Evolutionary conservation across 73 alveolate genomes (phyloP), one percentile per base, ranked within the genome.

Genomic region (Paraurostyla sp.): DNA sequence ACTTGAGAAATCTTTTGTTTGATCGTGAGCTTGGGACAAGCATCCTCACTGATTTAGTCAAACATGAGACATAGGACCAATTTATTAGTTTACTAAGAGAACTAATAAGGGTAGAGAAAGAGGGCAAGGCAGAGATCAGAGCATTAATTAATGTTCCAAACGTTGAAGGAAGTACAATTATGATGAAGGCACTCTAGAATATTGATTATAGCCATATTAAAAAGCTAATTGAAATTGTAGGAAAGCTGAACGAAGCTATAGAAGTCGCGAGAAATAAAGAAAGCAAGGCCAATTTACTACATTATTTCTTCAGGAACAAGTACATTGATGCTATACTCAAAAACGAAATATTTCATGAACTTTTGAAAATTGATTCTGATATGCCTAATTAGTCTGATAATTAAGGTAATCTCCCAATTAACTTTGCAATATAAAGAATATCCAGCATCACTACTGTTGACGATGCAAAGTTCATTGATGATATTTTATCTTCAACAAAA

Each of bases 11-110:
- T 50, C 7, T 73, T 33, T 9, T 73, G 6, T 73, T 73, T 33
- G 87, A 73, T 48, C 41, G 87, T 43, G 87, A 73, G 27, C 43
- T 73, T n/a, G 87, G 87, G 1, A 73, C 87, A 45, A 73, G 46
- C 32, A 73, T 73, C 6, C 51, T 73, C 23, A 73, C 73, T 25
- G 87, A 73, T 0, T 27, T 73, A 23, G 87, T 38, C 6, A 73
- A 36, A 27, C 7, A 73, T 38, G 11, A 9, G n/a, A 27, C 57
- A 45, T 45, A 45, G 27, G 69, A 65, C 16, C 25, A 45, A 20
- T 73, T 73, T 36, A 1, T 48, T 48, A 7, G 46, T 30, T 6
- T 73, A 1, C 58, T 69, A 35, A 43, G n/a, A n/a, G n/a, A n/a
- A n/a, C n/a, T n/a, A n/a, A n/a, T n/a, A n/a, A n/a, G n/a, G 35